A percentile compares a stretch with the other conserved stretches of the same genome.
These are phyloP conservation scores for Corinectria fuckeliana DNA, from an alignment of 2,329 filamentous ascomycete genomes.

Conservation along the genomic window DNA sequence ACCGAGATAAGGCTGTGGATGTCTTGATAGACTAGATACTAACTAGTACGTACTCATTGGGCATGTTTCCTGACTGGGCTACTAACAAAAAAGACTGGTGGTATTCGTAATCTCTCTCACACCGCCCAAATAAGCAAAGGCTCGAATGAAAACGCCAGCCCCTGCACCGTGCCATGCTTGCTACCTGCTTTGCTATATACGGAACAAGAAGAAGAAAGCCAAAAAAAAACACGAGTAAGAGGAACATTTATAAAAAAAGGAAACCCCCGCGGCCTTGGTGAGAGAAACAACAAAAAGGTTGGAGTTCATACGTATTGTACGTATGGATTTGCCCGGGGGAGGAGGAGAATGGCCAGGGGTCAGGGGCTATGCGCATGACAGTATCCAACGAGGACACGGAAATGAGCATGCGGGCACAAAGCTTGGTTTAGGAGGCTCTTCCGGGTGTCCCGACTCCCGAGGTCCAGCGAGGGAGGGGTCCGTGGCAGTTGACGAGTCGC, in stretches of 20 bases:
- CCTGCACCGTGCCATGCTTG: slow-evolving; percentile 20
- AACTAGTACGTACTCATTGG: too few species aligned
- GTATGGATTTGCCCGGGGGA: not conserved
- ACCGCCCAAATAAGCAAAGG: not conserved
- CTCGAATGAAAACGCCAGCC: slow-evolving; percentile 8
- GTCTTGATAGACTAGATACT: too few species aligned
- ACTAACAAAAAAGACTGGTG: not conserved
- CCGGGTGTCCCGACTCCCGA: slow-evolving; percentile 6
- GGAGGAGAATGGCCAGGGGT: not conserved
- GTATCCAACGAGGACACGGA: slow-evolving; percentile 4
- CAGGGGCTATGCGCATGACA: not conserved
- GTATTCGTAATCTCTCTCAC: not conserved
- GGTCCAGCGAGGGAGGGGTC: not conserved
- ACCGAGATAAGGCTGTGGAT: too few species aligned
- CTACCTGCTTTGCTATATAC: slow-evolving; percentile 15
- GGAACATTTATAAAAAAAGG: not conserved
- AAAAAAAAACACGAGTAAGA: not conserved
- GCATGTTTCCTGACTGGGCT: too few species aligned
- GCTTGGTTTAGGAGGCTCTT: not conserved
- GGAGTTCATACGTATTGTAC: not conserved
- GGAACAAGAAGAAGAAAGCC: not conserved
- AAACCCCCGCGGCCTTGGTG: not conserved
- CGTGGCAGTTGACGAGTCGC: slow-evolving; percentile 1
- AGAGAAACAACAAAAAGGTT: not conserved
- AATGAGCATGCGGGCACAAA: not conserved